phyloP scores from a whole-genome alignment of 2,329 filamentous ascomycete species.

The Ilyonectria robusta region DNA sequence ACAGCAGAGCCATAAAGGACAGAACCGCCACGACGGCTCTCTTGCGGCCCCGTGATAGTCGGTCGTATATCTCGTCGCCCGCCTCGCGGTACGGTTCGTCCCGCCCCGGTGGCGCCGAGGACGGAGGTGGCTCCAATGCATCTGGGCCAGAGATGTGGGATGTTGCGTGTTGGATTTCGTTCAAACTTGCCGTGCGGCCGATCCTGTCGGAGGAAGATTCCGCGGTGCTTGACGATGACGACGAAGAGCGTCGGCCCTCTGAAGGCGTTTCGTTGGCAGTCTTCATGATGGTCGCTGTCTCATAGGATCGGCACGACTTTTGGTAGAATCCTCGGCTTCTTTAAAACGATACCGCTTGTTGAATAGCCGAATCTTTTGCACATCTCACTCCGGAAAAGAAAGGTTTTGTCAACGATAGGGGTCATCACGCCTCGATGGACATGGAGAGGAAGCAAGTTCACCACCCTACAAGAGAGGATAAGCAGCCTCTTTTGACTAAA shows the following conservation, averaged over 20 bases:
- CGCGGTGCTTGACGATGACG: slow-evolving; percentile 21
- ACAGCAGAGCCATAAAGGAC: slow-evolving; percentile 82
- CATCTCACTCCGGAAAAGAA: slow-evolving; percentile 9
- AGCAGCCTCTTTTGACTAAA: slow-evolving; percentile 11
- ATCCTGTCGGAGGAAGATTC: slow-evolving; percentile 15
- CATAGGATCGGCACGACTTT: background rate
- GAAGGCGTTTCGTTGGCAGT: slow-evolving; percentile 2
- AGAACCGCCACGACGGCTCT: slow-evolving; percentile 76
- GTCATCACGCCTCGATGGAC: background rate
- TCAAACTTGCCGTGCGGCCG: background rate
- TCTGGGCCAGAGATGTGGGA: slow-evolving; percentile 52
- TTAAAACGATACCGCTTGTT: background rate
- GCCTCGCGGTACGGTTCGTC: slow-evolving; percentile 44
- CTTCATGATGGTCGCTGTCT: slow-evolving; percentile 18
- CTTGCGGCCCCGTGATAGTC: slow-evolving; percentile 74
- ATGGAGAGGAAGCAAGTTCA: background rate
- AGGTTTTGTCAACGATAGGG: background rate
- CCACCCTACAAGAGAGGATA: slow-evolving; percentile 12
- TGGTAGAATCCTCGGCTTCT: background rate
- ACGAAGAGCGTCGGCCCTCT: slow-evolving; percentile 19
- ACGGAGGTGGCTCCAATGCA: slow-evolving; percentile 41
- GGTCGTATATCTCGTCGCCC: slow-evolving; percentile 73
- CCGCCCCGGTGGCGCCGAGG: slow-evolving; percentile 17
- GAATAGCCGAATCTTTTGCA: background rate
- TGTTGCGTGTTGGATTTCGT: slow-evolving; percentile 41